Base-by-base conservation (phyloP, 1,139 yeast species). In the Hanseniaspora uvarum region DNA sequence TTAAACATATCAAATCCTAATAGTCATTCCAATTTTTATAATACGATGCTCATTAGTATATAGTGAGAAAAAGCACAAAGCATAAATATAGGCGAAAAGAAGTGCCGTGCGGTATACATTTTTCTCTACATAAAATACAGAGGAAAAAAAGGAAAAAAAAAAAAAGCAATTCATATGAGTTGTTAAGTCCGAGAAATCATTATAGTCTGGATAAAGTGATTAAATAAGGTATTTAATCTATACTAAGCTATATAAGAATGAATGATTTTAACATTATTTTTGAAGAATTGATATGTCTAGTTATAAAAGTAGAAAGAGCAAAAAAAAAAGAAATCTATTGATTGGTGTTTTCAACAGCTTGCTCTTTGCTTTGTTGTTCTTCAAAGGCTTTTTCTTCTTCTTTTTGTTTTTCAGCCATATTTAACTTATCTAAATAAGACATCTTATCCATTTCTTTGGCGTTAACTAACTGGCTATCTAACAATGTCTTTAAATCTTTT, bases 391-490 rank as follows among this genome's bases (percentile, higher is more conserved):
- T 18, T 45, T 52, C 46, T 52, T 45, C 54, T 40, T 30, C 46
- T 41, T 26, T 46, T 24, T 30, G 39, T 18, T 40, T 48, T 49
- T 56, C 58, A 24, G 55, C 58, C 39, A 59, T 55, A n/a, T 57
- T 46, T 12, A 53, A 39, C 30, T 48, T 48, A n/a, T 53, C 55
- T 23, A 57, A 12, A 66, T 65, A 44, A 65, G 66, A 55, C 16
- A 53, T 18, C 46, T 50, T 48, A 39, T 66, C 70, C 18, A 67
- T 63, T 6, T 66, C 60, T 30, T 59, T 60, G 8, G 61, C 62
- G 55, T 66, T 60, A 21, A 58, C 62, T 49, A 66, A 55, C 30
- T 60, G 54, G 12, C 57, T 55, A 39, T 59, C 58, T 50, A 66
- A 56, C 55, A 65, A 69, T 18, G 59, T 59, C 39, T 61, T 58